phyloP scores from a whole-genome alignment of 805 yeast genomes.

The Wickerhamomyces rabaulensis region DNA sequence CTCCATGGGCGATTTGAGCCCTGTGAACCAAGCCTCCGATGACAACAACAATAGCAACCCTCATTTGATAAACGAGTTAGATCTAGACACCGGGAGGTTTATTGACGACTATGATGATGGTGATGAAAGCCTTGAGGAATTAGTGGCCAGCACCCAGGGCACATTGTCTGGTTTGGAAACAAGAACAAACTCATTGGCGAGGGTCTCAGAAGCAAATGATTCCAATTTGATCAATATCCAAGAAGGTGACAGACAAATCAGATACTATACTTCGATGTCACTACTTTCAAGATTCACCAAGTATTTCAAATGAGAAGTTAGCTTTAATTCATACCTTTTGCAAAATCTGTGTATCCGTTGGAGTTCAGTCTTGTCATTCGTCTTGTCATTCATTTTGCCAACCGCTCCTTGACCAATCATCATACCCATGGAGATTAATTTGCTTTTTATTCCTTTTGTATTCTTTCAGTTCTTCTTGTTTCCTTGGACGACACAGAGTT shows the following conservation, averaged over 20 bases:
- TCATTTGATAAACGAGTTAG: slow-evolving; percentile 1
- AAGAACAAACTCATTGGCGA: neutral
- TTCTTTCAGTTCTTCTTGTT: neutral
- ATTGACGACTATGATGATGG: slow-evolving; percentile 9
- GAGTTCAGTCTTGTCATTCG: neutral
- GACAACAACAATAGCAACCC: neutral
- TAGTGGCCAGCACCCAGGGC: slow-evolving; percentile 17
- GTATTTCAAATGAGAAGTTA: slow-evolving; percentile 14
- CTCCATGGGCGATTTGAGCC: slow-evolving; percentile 18
- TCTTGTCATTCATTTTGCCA: neutral
- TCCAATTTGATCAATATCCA: slow-evolving; percentile 10
- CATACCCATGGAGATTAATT: neutral
- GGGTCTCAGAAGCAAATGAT: neutral
- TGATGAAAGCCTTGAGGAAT: slow-evolving; percentile 11
- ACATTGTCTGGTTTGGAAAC: slow-evolving; percentile 12
- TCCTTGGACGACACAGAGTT: neutral
- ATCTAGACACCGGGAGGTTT: neutral
- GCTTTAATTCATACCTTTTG: neutral
- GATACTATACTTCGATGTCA: slow-evolving; percentile 22
- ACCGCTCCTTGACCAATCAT: neutral
- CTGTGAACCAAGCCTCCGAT: slow-evolving; percentile 2
- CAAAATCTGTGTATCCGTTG: neutral
- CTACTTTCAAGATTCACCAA: slow-evolving; percentile 20
- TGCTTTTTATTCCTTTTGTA: neutral
- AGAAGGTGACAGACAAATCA: slow-evolving; percentile 14